These are phyloP conservation scores for Quercus bicolor DNA, from an alignment of 306 rosid genomes.

Conservation along the genomic window DNA sequence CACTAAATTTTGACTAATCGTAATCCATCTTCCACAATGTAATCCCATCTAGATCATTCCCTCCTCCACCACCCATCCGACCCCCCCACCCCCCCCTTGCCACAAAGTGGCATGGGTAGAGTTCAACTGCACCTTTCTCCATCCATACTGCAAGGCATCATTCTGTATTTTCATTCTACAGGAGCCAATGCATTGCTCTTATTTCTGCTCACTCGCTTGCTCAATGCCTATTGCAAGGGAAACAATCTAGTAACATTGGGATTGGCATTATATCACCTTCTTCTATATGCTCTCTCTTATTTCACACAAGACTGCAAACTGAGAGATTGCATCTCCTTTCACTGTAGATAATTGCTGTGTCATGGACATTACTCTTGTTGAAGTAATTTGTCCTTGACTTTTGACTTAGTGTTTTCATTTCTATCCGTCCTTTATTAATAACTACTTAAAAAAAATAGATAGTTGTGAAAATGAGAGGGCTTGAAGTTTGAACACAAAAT, in stretches of 20 bases:
- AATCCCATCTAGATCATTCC: background rate
- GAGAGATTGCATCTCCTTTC: background rate
- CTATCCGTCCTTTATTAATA: background rate
- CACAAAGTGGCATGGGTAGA: background rate
- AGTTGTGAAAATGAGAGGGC: background rate
- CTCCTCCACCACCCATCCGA: background rate
- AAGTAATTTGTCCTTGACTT: background rate
- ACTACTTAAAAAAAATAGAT: background rate
- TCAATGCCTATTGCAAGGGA: background rate
- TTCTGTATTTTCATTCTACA: background rate
- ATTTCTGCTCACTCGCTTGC: background rate
- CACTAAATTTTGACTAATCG: background rate
- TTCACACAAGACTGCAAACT: background rate
- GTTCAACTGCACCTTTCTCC: background rate
- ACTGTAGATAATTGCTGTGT: background rate
- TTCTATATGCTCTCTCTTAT: background rate
- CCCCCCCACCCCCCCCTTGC: accelerated
- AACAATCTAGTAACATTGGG: background rate
- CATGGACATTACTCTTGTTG: background rate
- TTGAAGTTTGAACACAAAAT: background rate
- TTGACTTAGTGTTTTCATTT: background rate
- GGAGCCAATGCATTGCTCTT: background rate
- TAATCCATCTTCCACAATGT: background rate
- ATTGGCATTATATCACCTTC: background rate
- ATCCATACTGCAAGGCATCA: background rate